Percentiles rank a stretch among this genome's conserved stretches.
Evolutionary conservation across 345 rosid species (phyloP).

Genomic region (Eucalyptus sp.): DNA sequence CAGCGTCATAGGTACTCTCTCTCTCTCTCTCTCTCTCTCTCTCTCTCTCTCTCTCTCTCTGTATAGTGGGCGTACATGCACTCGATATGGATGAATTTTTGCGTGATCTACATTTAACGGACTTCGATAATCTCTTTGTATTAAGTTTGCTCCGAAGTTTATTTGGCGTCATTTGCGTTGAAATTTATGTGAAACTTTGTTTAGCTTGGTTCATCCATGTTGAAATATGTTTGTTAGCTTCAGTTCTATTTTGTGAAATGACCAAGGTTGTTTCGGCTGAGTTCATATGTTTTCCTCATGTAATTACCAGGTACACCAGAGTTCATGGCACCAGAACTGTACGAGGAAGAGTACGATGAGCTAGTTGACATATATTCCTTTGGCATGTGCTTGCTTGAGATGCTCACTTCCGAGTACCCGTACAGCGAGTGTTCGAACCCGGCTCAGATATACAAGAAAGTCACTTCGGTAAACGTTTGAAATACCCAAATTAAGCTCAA

Average conservation of each 20-base stretch:
- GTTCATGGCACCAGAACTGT: slow-evolving; percentile 97
- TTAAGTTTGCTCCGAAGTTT: background rate
- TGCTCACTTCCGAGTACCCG: slow-evolving; percentile 86
- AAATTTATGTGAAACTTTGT: background rate
- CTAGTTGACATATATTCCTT: slow-evolving; percentile 89
- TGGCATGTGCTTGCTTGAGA: slow-evolving; percentile 92
- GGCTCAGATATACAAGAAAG: slow-evolving; percentile 96
- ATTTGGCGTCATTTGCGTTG: background rate
- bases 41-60: background rate
- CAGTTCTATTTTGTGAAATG: background rate
- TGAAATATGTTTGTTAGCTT: background rate
- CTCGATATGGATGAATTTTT: background rate
- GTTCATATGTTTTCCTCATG: background rate
- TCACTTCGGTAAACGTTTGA: slow-evolving; percentile 48
- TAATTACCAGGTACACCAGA: slow-evolving; percentile 72
- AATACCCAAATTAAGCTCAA: background rate
- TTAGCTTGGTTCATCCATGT: background rate
- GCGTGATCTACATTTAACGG: background rate
- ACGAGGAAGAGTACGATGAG: slow-evolving; percentile 91
- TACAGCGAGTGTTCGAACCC: slow-evolving; percentile 86
- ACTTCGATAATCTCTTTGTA: background rate
- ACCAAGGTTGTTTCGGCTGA: background rate
- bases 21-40: background rate
- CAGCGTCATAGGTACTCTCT: slow-evolving; percentile 62
- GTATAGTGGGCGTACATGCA: background rate